Conservation (phyloP, 805 yeast species). For the Candida nemodendra region DNA sequence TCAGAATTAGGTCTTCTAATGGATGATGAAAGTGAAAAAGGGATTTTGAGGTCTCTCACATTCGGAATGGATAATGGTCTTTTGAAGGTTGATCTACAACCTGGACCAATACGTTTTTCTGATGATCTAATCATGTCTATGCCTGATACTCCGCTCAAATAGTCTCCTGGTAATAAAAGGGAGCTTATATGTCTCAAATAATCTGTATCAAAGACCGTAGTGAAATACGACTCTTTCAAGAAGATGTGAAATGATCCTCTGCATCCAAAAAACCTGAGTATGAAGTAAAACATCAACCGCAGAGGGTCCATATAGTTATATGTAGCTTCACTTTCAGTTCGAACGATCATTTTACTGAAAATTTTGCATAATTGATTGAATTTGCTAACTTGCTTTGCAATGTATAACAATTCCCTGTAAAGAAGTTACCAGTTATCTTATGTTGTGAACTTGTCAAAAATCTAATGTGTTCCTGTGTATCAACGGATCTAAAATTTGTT, state of each 20-base stretch:
- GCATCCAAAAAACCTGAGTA: conserved; percentile 15
- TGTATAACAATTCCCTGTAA: conserved; percentile 3
- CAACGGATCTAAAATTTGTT: too few relatives aligned
- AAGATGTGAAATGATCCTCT: conserved; percentile 16
- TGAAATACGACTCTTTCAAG: conserved; percentile 5
- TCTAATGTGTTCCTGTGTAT: too few relatives aligned
- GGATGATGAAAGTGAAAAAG: background rate
- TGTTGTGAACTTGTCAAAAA: too few relatives aligned
- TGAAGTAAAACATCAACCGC: conserved; percentile 11
- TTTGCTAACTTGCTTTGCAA: conserved; percentile 1
- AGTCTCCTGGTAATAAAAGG: conserved; percentile 20
- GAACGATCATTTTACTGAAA: conserved; percentile 23
- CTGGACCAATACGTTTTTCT: conserved; percentile 21
- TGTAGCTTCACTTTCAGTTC: conserved; percentile 17
- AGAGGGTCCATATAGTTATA: conserved; percentile 17
- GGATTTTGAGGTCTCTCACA: background rate
- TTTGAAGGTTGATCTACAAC: conserved; percentile 10
- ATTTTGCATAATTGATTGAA: conserved; percentile 6
- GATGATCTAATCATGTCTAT: conserved; percentile 17
- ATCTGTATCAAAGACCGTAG: conserved; percentile 6
- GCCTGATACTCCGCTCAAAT: conserved; percentile 26
- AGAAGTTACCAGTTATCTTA: too few relatives aligned
- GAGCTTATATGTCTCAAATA: conserved; percentile 20
- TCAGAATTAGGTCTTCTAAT: background rate
- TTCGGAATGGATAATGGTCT: conserved; percentile 7